Base-by-base conservation (phyloP, 257 asterid genomes). In the Solanum habrochaites region DNA sequence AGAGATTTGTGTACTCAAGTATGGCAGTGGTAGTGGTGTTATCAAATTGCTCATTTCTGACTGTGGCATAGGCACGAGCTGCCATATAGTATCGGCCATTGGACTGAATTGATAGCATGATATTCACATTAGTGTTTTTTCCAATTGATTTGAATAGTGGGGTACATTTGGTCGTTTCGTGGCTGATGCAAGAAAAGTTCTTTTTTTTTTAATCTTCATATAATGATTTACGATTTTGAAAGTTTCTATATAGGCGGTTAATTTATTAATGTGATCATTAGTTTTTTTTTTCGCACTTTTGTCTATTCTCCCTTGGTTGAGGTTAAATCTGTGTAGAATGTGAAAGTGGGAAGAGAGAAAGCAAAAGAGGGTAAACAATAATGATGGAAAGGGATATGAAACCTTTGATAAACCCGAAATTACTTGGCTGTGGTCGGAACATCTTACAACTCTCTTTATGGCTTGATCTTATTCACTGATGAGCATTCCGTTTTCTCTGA, bases 1-100 rank as follows among this genome's bases (percentile, higher is more conserved):
- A 52, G 62, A 52, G n/a, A 16, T 52, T 52, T 52, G 62, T 52
- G 23, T 15, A 15, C 0, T 49, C 62, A 52, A 94, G 90, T 58
- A 93, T 90, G 9, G 96, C 97, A 16, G 62, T 52, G 62, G 62
- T 86, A 25, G 96, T 94, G 12, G 97, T 94, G 87, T 94, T 94
- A 88, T 91, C 94, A 86, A 94, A 94, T 29, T 91, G 91, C 0
- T 91, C 92, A 25, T 92, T 92, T 25, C 84, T 83, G 2, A 90
- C 90, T 1, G 92, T 88, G 25, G 93, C 90, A 82, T 93, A 94
- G 37, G 96, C 96, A 3, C 92, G 75, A 11, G 93, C 92, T 0
- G 96, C 94, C 94, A 92, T 90, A 87, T 94, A 93, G 70, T 93
- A 94, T 1, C 91, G 90, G 4, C 88, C 90, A 5, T 94, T 89